These are phyloP conservation scores for Tulasnella sp. DNA, from an alignment of 768 basidiomycete genomes.

Conservation along the genomic window DNA sequence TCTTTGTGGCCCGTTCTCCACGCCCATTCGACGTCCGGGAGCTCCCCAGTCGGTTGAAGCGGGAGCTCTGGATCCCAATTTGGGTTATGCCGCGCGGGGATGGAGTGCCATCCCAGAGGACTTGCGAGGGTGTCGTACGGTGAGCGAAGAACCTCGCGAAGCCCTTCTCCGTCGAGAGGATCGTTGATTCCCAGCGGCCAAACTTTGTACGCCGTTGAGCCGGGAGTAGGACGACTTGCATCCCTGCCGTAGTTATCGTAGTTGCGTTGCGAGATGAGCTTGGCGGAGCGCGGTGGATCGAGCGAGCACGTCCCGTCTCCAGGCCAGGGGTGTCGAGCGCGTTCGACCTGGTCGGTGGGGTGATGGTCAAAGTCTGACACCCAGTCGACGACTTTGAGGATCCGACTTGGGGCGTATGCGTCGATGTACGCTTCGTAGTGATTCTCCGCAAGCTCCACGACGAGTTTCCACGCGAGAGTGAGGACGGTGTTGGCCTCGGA, in stretches of 20 bases:
- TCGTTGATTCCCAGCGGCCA: slow-evolving; percentile 81
- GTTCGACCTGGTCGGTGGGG: slow-evolving; percentile 21
- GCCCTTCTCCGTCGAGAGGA: slow-evolving; percentile 57
- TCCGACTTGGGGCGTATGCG: slow-evolving; percentile 53
- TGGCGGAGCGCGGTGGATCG: not conserved
- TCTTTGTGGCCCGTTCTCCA: too few species aligned
- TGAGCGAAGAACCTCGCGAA: slow-evolving; percentile 47
- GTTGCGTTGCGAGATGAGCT: slow-evolving; percentile 22
- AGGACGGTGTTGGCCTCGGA: slow-evolving; percentile 30
- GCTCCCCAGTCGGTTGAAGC: too few species aligned
- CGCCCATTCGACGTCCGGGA: too few species aligned
- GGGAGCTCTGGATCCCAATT: too few species aligned
- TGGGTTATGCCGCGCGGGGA: slow-evolving; percentile 68
- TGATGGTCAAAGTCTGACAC: slow-evolving; percentile 53
- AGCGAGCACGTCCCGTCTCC: too few species aligned
- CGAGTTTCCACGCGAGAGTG: slow-evolving; percentile 81
- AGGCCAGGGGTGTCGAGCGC: not conserved
- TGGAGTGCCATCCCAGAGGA: slow-evolving; percentile 84
- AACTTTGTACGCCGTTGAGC: slow-evolving; percentile 44
- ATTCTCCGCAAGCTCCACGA: slow-evolving; percentile 88
- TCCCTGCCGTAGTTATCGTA: too few species aligned
- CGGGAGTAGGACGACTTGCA: not conserved
- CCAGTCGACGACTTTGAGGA: slow-evolving; percentile 91
- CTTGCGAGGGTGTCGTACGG: slow-evolving; percentile 67
- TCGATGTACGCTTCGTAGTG: slow-evolving; percentile 91